Base-by-base conservation (phyloP, 805 yeast species). In the Yamadazyma phyllophila region DNA sequence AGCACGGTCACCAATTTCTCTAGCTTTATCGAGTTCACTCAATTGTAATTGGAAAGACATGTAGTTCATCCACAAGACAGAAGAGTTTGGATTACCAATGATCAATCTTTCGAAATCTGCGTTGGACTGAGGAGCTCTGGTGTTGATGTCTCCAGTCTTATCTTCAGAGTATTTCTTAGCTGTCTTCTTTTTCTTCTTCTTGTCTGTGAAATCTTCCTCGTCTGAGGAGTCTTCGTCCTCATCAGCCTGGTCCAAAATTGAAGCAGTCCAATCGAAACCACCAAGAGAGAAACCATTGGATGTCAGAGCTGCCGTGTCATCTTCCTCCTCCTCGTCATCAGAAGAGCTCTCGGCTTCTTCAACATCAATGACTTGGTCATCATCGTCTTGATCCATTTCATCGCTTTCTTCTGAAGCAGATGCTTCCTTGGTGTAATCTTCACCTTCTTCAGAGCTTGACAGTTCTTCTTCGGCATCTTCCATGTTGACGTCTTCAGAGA, bases 21-120 rank as follows among this genome's bases (percentile, higher is more conserved):
- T 82, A 8, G 97, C 97, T 67, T 88, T 89, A 32, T 92, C 97
- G 48, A 90, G 73, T 66, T 94, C 99, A 71, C 96, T 87, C 51
- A 92, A 74, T 66, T 91, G 97, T 52, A 94, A 76, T 66, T 91
- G 96, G 85, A 92, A 94, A 3, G 98, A 91, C 97, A 94, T 94
- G 69, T 87, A 94, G 68, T 91, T 88, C 88, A 94, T 92, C 99
- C 99, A 94, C 46, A 89, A 67, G 30, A 91, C 79, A 1, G 99
- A 92, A 2, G 96, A 88, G 71, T 88, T 85, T 39, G 99, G 97
- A 61, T 86, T 86, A 62, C 97, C 95, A 49, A 94, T 78, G 45
- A 94, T 76, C 53, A 94, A 70, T 59, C 99, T 82, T 69, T 94
- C 99, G 58, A 90, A 94, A 65, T 94, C 99, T 39, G 82, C 71